phyloP scores from a whole-genome alignment of 495 filamentous ascomycete genomes.

The Chaetomium fimeti region DNA sequence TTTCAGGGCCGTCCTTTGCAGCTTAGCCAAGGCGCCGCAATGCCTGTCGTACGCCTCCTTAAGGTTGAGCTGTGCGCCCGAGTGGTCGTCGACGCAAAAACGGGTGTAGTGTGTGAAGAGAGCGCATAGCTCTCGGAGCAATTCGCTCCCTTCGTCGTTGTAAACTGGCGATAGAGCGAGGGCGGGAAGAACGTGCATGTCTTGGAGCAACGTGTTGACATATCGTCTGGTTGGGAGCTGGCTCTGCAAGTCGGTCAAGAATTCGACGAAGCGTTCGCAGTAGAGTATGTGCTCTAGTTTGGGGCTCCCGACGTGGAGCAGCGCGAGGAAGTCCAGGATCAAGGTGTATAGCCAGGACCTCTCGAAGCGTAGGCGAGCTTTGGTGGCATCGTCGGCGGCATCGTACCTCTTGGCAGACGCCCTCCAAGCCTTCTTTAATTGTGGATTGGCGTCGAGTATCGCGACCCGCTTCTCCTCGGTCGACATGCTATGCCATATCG shows the following conservation, averaged over 20 bases:
- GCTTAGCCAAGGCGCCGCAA: constrained; percentile 67
- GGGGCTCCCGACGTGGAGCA: constrained; percentile 59
- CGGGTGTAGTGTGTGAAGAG: constrained; percentile 80
- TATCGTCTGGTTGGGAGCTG: constrained; percentile 93
- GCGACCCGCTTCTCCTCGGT: constrained; percentile 64
- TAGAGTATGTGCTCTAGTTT: constrained; percentile 69
- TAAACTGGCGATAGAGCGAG: constrained; percentile 77
- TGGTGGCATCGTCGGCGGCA: constrained; percentile 72
- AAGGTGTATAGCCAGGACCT: constrained; percentile 90
- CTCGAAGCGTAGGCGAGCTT: constrained; percentile 84
- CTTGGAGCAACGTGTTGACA: constrained; percentile 86
- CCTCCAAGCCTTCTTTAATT: constrained; percentile 86
- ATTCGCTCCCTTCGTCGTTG: constrained; percentile 66
- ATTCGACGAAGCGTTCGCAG: constrained; percentile 89
- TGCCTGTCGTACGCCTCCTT: constrained; percentile 77
- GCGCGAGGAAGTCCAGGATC: constrained; percentile 75
- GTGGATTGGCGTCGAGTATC: constrained; percentile 64
- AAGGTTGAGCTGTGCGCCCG: constrained; percentile 67
- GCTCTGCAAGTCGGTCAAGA: constrained; percentile 85
- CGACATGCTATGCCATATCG: constrained; percentile 90
- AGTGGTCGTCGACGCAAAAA: constrained; percentile 91
- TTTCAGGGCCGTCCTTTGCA: constrained; percentile 80
- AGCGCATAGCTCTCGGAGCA: constrained; percentile 77
- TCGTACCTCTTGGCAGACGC: constrained; percentile 84
- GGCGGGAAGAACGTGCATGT: constrained; percentile 83